Percentiles rank a stretch among this genome's conserved stretches.
Evolutionary conservation across 257 asterid genomes (phyloP).

Genomic region (Solanum sejunctum): DNA sequence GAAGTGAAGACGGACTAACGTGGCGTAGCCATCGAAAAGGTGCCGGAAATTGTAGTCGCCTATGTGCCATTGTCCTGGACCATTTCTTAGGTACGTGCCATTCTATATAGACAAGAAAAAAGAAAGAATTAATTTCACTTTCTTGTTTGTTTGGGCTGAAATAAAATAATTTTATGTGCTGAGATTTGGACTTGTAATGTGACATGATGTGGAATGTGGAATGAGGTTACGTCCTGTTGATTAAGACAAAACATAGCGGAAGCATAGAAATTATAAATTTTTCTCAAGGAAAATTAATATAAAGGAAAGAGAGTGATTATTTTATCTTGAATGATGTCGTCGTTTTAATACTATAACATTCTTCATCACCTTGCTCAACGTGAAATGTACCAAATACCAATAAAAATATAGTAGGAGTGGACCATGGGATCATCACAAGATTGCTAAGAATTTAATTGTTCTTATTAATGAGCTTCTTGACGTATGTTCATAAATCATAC

Average conservation of each 20-base stretch:
- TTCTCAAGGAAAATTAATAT: neutral
- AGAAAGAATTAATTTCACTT: neutral
- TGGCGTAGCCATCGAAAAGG: conserved; percentile 96
- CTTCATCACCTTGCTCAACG: neutral
- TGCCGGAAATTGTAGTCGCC: conserved; percentile 87
- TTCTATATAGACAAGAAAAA: conserved; percentile 38
- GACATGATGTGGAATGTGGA: conserved; percentile 3
- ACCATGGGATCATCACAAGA: neutral
- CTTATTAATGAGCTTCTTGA: neutral
- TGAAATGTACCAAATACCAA: neutral
- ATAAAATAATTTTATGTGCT: neutral
- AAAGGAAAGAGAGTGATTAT: neutral
- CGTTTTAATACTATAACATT: neutral
- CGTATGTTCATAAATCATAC: neutral
- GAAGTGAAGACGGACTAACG: conserved; percentile 77
- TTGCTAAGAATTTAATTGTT: neutral
- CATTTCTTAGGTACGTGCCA: conserved; percentile 89
- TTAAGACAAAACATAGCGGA: neutral
- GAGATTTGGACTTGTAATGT: conserved; percentile 6
- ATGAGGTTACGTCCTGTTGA: neutral
- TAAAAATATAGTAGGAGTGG: neutral
- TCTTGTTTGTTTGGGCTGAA: neutral
- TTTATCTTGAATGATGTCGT: neutral
- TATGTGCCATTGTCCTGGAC: conserved; percentile 91
- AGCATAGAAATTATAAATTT: neutral